Percentiles rank a stretch among this genome's conserved stretches.
phyloP scores from a whole-genome alignment of 345 rosid species.

The Eutrema heterophyllum region DNA sequence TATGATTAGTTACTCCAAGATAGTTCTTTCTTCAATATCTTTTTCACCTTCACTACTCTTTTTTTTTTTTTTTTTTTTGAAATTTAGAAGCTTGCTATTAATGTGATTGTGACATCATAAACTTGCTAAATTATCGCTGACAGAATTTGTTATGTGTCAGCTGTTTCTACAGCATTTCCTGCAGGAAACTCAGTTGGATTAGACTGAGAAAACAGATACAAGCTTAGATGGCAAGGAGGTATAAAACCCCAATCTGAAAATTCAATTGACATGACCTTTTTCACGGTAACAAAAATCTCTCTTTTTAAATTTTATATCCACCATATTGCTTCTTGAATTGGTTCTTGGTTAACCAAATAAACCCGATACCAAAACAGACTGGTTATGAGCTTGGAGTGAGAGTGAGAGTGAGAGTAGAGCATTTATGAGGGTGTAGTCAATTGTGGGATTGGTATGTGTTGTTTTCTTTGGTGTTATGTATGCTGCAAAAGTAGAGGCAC shows the following conservation, averaged over 20 bases:
- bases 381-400: neutral
- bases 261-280: neutral
- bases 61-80: neutral
- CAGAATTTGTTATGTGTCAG: constrained; percentile 34
- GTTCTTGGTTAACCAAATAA: neutral
- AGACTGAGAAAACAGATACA: constrained; percentile 26
- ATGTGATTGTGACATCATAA: constrained; percentile 34
- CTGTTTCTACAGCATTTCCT: constrained; percentile 25
- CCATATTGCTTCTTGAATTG: neutral
- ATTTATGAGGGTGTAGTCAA: constrained; percentile 19
- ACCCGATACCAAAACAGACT: neutral
- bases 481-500: constrained; percentile 33
- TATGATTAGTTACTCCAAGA: constrained; percentile 1
- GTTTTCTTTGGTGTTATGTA: constrained; percentile 17
- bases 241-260: neutral
- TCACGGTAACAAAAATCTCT: constrained; percentile 12
- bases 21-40: constrained; percentile 31
- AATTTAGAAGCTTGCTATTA: neutral
- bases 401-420: neutral
- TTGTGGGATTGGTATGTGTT: constrained; percentile 23
- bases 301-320: neutral
- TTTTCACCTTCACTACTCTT: constrained; percentile 1
- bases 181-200: constrained; percentile 27
- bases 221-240: constrained; percentile 22
- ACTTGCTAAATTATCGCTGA: constrained; percentile 38